Conservation (phyloP, 495 filamentous ascomycete species). For the Clavariopsis aquatica region DNA sequence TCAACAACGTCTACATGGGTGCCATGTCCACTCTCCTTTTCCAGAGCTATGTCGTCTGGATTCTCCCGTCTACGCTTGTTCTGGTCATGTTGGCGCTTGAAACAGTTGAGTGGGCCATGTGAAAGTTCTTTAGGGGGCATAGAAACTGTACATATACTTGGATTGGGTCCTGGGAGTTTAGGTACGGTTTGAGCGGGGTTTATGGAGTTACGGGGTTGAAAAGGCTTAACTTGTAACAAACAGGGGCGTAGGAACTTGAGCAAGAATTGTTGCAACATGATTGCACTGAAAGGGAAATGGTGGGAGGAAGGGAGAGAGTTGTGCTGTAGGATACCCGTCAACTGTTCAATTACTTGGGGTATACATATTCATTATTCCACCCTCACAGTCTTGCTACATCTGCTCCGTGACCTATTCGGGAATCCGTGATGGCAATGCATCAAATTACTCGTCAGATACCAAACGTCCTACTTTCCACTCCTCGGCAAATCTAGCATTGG, state of each 20-base stretch:
- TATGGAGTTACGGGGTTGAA: slow-evolving; percentile 1
- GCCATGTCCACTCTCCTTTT: slow-evolving; percentile 92
- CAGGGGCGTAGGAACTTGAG: too few relatives aligned
- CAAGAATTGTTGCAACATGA: too few relatives aligned
- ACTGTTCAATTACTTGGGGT: background rate
- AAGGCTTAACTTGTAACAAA: slow-evolving; percentile 4
- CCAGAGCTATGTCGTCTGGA: slow-evolving; percentile 98
- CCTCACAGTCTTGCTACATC: background rate
- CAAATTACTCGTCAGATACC: too few relatives aligned
- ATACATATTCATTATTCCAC: background rate
- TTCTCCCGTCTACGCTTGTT: slow-evolving; percentile 87
- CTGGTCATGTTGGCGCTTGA: slow-evolving; percentile 91
- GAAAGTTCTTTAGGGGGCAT: background rate
- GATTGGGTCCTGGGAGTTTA: background rate
- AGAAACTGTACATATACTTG: slow-evolving; percentile 20
- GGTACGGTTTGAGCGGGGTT: slow-evolving; percentile 2
- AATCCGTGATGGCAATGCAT: too few relatives aligned
- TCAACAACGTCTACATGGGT: slow-evolving; percentile 91
- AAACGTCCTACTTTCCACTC: too few relatives aligned
- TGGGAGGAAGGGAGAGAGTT: too few relatives aligned
- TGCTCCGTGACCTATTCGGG: too few relatives aligned
- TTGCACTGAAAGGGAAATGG: background rate
- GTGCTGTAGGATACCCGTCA: background rate
- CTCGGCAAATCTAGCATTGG: too few relatives aligned
- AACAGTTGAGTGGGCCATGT: slow-evolving; percentile 81